Evolutionary conservation across 345 rosid species (phyloP).

Genomic region (Syzygium oleosum): DNA sequence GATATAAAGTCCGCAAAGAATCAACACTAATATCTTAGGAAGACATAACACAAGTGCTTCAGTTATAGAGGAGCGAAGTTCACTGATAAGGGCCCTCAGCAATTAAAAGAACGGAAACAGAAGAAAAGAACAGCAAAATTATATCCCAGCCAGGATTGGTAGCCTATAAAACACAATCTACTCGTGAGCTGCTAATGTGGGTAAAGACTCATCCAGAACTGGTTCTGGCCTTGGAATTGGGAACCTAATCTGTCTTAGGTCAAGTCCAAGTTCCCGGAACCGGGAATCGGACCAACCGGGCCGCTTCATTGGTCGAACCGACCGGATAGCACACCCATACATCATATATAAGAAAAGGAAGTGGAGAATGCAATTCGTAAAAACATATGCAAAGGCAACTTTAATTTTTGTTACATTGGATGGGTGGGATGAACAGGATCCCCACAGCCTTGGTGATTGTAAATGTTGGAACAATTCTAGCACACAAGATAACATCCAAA

Average conservation of each 20-base stretch:
- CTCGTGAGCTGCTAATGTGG: not conserved
- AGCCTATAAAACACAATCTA: not conserved
- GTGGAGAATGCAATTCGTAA: not conserved
- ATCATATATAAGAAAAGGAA: not conserved
- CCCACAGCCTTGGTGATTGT: not conserved
- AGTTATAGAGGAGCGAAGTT: not conserved
- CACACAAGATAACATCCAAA: not conserved
- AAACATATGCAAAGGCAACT: not conserved
- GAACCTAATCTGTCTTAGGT: not conserved
- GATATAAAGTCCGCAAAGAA: not conserved
- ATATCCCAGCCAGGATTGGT: not conserved
- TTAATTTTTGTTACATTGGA: not conserved
- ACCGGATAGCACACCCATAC: not conserved
- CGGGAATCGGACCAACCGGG: not conserved
- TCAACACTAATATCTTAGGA: not conserved
- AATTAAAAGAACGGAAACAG: not conserved
- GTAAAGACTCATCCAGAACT: not conserved
- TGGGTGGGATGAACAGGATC: not conserved
- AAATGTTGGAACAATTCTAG: not conserved
- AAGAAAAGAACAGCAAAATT: not conserved
- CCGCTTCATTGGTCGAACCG: not conserved
- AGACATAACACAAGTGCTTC: not conserved
- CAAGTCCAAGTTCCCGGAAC: not conserved
- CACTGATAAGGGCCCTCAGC: not conserved
- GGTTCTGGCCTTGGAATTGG: not conserved